Evolutionary conservation across 306 rosid genomes (phyloP), one percentile per base, ranked within the genome.

Genomic region (Cicer yamashitae): DNA sequence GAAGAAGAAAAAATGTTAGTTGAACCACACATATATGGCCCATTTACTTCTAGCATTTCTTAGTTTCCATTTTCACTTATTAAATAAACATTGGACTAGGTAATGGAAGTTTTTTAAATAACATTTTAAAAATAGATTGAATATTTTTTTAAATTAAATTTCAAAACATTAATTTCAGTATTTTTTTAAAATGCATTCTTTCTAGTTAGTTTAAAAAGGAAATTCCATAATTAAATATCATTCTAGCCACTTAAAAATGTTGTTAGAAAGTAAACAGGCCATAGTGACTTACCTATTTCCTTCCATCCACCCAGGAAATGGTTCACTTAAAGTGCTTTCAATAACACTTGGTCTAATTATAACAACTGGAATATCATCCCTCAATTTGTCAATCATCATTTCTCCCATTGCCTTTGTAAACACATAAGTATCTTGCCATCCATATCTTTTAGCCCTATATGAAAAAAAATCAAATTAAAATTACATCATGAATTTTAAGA

Each of bases 351-450:
- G 99, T 58, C 97, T 44, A 56, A 94, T 88, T 54, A 94, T 87
- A 61, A 93, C 93, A 48, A 92, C 91, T 1, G 99, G 99, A 69
- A 88, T 12, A 34, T 90, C 97, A 41, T 85, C 97, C 78, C 96
- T 92, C 89, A 92, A 58, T 18, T 83, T 82, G 76, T 92, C 92
- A 7, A 94, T 87, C 89, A 88, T 76, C 99, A 94, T 94, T 79
- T 94, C 99, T 67, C 99, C 99, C 97, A 92, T 94, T 18, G 99
- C 97, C 83, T 94, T 94, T 38, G 98, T 94, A 84, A 94, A 94
- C 77, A 89, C 99, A 39, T 94, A 94, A 7, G 97, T 94, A 82
- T 92, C 97, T 73, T 94, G 99, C 99, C 99, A 94, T 68, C 99
- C 99, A 61, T 70, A 89, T 77, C 48, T 79, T 65, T 86, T 86